phyloP scores from a whole-genome alignment of 2,329 filamentous ascomycete genomes.

The Phyllosticta paracitricarpa region DNA sequence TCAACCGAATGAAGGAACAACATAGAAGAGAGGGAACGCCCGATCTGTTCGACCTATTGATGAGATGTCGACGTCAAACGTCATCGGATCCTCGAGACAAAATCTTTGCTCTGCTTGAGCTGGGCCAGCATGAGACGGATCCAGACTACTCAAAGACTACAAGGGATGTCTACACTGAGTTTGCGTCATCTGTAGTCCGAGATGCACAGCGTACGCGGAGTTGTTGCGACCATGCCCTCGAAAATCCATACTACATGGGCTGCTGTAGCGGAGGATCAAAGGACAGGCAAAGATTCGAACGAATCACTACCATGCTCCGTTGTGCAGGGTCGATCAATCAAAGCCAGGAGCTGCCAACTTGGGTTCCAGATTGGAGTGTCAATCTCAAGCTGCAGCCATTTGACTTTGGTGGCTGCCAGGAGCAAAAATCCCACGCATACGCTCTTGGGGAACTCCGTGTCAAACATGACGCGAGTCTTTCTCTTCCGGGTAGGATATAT shows the following conservation, averaged over 20 bases:
- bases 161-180: conserved; percentile 4
- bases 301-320: conserved; percentile 8
- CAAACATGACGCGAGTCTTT: not conserved
- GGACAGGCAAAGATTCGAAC: conserved; percentile 3
- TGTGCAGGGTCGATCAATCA: conserved; percentile 8
- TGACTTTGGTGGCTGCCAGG: conserved; percentile 4
- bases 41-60: conserved; percentile 6
- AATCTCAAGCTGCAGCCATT: conserved; percentile 3
- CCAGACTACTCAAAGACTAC: conserved; percentile 8
- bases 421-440: not conserved
- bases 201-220: not conserved
- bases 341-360: conserved; percentile 4
- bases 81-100: conserved; percentile 21
- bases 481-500: conserved; percentile 2
- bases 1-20: conserved; percentile 10
- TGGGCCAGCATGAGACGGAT: conserved; percentile 10
- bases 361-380: conserved; percentile 8
- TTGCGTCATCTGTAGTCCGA: not conserved
- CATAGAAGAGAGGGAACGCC: not conserved
- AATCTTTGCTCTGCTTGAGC: conserved; percentile 20
- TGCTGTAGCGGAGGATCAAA: conserved; percentile 5
- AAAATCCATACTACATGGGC: not conserved
- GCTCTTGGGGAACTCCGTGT: conserved; percentile 1
- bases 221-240: conserved; percentile 1
- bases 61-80: conserved; percentile 6